Evolutionary conservation across 441 rosid species (phyloP).

Genomic region (Brassica balearica): DNA sequence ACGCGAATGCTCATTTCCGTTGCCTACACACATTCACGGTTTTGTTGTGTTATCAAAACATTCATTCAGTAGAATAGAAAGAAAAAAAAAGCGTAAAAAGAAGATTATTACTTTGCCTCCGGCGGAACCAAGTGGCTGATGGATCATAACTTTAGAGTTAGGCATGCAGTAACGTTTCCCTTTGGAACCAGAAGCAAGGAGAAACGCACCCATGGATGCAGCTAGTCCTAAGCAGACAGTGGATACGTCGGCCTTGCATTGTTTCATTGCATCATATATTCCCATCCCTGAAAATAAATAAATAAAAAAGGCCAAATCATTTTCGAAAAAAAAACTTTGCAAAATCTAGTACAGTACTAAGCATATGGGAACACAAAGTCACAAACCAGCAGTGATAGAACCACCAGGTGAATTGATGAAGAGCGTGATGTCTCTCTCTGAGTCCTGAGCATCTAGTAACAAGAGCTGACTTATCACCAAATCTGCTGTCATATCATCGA

Average conservation of each 20-base stretch:
- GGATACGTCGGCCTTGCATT: slow-evolving; percentile 94
- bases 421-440: slow-evolving; percentile 73
- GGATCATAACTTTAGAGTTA: slow-evolving; percentile 91
- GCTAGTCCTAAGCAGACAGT: slow-evolving; percentile 93
- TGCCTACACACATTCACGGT: slow-evolving; percentile 53
- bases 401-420: slow-evolving; percentile 97
- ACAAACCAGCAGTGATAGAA: slow-evolving; percentile 84
- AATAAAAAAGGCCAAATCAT: not conserved
- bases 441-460: slow-evolving; percentile 84
- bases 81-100: not conserved
- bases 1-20: slow-evolving; percentile 73
- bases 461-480: slow-evolving; percentile 87
- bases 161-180: slow-evolving; percentile 99
- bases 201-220: slow-evolving; percentile 93
- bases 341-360: not conserved
- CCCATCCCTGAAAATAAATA: slow-evolving; percentile 63
- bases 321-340: not conserved
- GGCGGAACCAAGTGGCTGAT: slow-evolving; percentile 89
- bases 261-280: slow-evolving; percentile 87
- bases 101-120: slow-evolving; percentile 70
- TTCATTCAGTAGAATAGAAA: not conserved
- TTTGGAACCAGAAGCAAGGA: slow-evolving; percentile 85
- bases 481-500: slow-evolving; percentile 88
- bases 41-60: not conserved
- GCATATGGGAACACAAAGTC: slow-evolving; percentile 18